phyloP scores from a whole-genome alignment of 2,329 filamentous ascomycete genomes.

The Trichoderma sp. region DNA sequence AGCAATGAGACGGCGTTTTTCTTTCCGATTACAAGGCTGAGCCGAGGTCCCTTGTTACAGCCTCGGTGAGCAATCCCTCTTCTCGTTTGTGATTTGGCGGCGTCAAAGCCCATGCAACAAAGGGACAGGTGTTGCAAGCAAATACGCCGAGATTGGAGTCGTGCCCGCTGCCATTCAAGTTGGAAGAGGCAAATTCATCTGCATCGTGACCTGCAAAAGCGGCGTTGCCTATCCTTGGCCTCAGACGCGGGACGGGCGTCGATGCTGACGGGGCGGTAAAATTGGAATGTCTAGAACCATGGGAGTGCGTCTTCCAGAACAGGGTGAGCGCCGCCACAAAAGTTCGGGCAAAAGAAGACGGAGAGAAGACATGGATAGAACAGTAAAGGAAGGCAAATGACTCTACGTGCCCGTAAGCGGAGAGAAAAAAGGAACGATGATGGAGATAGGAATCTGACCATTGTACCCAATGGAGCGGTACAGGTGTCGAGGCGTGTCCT shows the following conservation, averaged over 20 bases:
- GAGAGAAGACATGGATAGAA: background rate
- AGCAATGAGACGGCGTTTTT: background rate
- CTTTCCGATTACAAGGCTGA: background rate
- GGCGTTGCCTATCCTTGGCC: slow-evolving; percentile 5
- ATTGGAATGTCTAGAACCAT: background rate
- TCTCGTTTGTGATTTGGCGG: background rate
- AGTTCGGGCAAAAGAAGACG: background rate
- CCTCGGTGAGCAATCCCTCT: slow-evolving; percentile 5
- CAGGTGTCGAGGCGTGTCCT: slow-evolving; percentile 1
- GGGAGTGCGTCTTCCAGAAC: slow-evolving; percentile 2
- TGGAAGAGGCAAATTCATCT: background rate
- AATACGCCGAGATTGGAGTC: background rate
- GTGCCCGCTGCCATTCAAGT: background rate
- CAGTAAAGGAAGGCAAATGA: background rate
- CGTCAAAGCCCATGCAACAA: slow-evolving; percentile 22
- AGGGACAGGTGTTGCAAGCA: background rate
- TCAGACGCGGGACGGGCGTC: slow-evolving; percentile 20
- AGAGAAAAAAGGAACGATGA: background rate
- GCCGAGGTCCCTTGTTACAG: slow-evolving; percentile 12
- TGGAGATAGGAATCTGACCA: background rate
- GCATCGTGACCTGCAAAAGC: no score
- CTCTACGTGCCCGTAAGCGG: background rate
- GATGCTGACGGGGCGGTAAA: slow-evolving; percentile 13
- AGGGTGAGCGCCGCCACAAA: slow-evolving; percentile 7
- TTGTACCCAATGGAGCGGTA: slow-evolving; percentile 2